Conservation (phyloP, 441 rosid species). For the Gossypium aridum region DNA sequence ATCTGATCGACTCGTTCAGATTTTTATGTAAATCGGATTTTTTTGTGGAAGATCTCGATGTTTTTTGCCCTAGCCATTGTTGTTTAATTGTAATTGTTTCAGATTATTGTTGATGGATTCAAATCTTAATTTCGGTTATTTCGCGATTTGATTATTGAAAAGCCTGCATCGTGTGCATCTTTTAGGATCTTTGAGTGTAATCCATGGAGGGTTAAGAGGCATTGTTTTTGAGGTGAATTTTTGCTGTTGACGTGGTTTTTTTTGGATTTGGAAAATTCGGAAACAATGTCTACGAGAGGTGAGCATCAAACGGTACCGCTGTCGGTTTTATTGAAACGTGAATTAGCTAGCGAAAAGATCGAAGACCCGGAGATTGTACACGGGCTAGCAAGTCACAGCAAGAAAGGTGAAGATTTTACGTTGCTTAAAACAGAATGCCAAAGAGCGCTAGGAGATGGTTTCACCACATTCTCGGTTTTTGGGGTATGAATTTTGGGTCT, state of each 20-base stretch:
- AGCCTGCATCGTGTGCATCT: constrained; percentile 7
- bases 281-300: constrained; percentile 43
- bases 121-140: not conserved
- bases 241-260: not conserved
- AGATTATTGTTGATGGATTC: not conserved
- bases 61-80: constrained; percentile 6
- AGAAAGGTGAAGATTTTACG: constrained; percentile 93
- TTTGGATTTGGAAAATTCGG: not conserved
- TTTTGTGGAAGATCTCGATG: constrained; percentile 26
- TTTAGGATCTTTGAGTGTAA: constrained; percentile 8
- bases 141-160: not conserved
- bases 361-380: constrained; percentile 71
- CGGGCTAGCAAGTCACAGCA: constrained; percentile 86
- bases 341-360: constrained; percentile 73
- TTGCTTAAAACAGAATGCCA: constrained; percentile 82
- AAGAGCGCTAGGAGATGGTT: constrained; percentile 75
- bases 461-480: constrained; percentile 69
- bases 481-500: constrained; percentile 43
- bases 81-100: not conserved
- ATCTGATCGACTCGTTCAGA: not conserved
- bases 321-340: constrained; percentile 86
- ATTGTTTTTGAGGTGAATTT: not conserved
- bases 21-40: not conserved
- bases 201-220: constrained; percentile 19
- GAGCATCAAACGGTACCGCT: constrained; percentile 90